These are phyloP conservation scores for Phaseolus coccineus DNA, from an alignment of 331 rosid genomes.

Conservation along the genomic window DNA sequence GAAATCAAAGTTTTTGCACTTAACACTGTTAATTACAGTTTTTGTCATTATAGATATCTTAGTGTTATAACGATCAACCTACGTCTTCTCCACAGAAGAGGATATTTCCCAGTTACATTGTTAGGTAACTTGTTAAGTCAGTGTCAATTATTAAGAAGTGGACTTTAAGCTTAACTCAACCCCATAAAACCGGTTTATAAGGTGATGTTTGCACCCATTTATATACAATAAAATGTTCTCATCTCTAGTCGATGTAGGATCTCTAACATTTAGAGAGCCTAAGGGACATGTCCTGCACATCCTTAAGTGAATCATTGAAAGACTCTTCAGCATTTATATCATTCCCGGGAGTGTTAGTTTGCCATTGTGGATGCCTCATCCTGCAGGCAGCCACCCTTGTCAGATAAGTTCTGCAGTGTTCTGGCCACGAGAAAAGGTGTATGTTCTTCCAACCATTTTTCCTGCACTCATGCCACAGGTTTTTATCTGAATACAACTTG, in stretches of 20 bases:
- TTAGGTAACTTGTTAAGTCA: conserved; percentile 53
- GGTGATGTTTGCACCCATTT: no score
- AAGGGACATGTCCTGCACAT: conserved; percentile 90
- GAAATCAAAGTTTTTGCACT: no score
- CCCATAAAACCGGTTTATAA: no score
- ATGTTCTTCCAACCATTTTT: conserved; percentile 87
- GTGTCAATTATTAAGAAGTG: no score
- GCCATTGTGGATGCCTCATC: conserved; percentile 94
- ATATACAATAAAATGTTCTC: no score
- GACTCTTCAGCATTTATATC: conserved; percentile 65
- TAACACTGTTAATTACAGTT: no score
- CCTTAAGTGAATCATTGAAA: conserved; percentile 79
- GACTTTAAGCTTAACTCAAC: no score
- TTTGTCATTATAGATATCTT: conserved; percentile 62
- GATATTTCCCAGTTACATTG: conserved; percentile 66
- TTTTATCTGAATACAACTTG: conserved; percentile 81
- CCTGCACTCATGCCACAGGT: conserved; percentile 83
- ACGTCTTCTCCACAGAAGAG: conserved; percentile 67
- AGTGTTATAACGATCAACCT: conserved; percentile 80
- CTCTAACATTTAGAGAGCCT: no score
- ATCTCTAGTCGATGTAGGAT: no score
- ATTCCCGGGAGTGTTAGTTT: conserved; percentile 76
- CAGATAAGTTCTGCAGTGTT: conserved; percentile 87
- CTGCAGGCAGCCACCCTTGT: conserved; percentile 89
- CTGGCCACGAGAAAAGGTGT: conserved; percentile 95